Base-by-base conservation (phyloP, 148 eudicot genomes). In the Limonium bicolor region DNA sequence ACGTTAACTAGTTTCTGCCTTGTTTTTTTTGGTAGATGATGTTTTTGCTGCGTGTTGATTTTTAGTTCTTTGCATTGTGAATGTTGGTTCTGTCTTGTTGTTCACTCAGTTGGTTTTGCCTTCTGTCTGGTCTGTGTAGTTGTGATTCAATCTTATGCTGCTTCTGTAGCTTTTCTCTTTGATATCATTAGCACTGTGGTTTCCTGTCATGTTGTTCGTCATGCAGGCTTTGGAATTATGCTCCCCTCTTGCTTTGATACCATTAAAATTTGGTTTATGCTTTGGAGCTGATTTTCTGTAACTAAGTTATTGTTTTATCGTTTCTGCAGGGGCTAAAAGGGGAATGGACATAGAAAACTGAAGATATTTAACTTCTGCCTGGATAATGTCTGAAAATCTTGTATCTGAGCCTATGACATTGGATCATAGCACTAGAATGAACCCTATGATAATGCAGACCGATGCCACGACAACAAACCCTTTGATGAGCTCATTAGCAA, bases 361-460 rank as follows among this genome's bases (percentile, higher is more conserved):
- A 37, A 38, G 35, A 51, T 7, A 15, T 25, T 15, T 22, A 48
- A 35, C 19, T 6, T 28, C 46, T 30, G 30, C 22, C 32, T 27
- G 2, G 34, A 66, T 27, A 18, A 71, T 85, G 78, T 77, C 71
- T 32, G 64, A 65, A 53, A 61, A 64, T 61, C 54, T 71, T 50
- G 54, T 71, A 20, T 76, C 74, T 2, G 62, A 66, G 46, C 76
- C 61, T 44, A 61, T 67, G 41, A 32, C 51, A 15, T 12, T 66
- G 35, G 54, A 60, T 34, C 68, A 51, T 42, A 56, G 50, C 52
- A 59, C 51, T 55, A 63, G 66, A 46, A 51, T 71, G 66, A 68
- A 70, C 58, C 53, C 65, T 24, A 40, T 54, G 38, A 56, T 51
- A n/a, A 39, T 57, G 46, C 39, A 61, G 42, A 50, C 68, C 26